Conservation (phyloP, 2,329 filamentous ascomycete species). For the Fusarium sp. region DNA sequence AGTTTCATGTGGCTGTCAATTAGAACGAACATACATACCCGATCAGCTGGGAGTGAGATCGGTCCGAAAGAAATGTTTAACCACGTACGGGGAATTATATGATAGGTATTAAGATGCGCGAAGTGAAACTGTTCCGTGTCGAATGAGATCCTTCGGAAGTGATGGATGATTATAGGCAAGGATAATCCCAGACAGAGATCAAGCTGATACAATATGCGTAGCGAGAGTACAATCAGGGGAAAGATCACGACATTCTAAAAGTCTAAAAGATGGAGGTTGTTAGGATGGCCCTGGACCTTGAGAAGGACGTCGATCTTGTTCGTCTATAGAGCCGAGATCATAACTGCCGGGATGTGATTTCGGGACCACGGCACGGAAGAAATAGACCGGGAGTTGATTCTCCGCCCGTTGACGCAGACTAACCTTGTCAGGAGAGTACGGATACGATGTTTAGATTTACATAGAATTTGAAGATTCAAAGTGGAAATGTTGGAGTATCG, state of each 20-base stretch:
- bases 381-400: neutral
- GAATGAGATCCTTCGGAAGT: neutral
- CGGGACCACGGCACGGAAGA: constrained; percentile 11
- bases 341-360: neutral
- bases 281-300: neutral
- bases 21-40: neutral
- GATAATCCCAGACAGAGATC: neutral
- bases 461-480: neutral
- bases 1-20: constrained; percentile 27
- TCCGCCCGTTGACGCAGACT: neutral
- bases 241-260: constrained; percentile 6
- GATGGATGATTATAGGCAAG: neutral
- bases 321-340: constrained; percentile 2
- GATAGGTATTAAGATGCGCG: neutral
- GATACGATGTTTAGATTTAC: neutral
- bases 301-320: constrained; percentile 12
- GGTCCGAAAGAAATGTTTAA: constrained; percentile 12
- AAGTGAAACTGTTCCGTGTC: constrained; percentile 11
- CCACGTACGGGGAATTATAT: neutral
- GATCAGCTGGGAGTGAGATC: neutral
- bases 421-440: neutral
- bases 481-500: neutral
- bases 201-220: constrained; percentile 23
- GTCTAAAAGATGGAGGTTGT: constrained; percentile 2
- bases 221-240: neutral